A percentile compares a stretch with the other conserved stretches of the same genome.
Evolutionary conservation across 2,329 filamentous ascomycete genomes (phyloP).

Genomic region (Colletotrichum higginsianum): DNA sequence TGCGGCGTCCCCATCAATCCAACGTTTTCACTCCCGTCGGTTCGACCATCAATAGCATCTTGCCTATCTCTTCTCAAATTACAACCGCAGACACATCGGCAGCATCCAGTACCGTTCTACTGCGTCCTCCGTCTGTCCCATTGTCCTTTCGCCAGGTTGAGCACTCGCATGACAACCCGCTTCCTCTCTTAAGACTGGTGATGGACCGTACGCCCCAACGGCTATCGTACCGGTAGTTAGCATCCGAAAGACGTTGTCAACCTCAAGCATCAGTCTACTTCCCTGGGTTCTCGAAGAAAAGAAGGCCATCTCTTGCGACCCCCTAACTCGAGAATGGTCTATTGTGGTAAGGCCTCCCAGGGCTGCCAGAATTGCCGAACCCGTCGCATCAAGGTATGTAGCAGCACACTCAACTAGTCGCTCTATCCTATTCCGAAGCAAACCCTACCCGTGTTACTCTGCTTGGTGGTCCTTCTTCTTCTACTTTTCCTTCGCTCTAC

Average conservation of each 20-base stretch:
- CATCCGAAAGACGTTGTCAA: neutral
- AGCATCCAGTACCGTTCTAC: constrained; percentile 5
- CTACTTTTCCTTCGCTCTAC: neutral
- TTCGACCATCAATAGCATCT: neutral
- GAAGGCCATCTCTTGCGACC: neutral
- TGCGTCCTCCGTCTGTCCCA: neutral
- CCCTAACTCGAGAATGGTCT: constrained; percentile 61
- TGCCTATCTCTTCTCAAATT: neutral
- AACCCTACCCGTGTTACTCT: neutral
- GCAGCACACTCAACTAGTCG: neutral
- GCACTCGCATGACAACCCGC: constrained; percentile 27
- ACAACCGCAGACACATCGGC: constrained; percentile 9
- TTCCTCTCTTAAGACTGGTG: constrained; percentile 31
- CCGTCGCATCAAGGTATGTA: constrained; percentile 68
- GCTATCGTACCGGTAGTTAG: neutral
- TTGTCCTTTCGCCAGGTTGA: constrained; percentile 2
- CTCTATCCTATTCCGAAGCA: neutral
- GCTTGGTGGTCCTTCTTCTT: neutral
- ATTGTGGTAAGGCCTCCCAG: constrained; percentile 70
- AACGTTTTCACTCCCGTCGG: constrained; percentile 1
- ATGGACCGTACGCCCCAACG: constrained; percentile 26
- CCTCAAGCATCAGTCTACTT: neutral
- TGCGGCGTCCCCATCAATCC: constrained; percentile 11
- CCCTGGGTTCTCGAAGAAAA: constrained; percentile 1
- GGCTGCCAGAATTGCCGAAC: constrained; percentile 69